Evolutionary conservation across 2,329 filamentous ascomycete species (phyloP), one percentile per base, ranked within the genome.

Genomic region (Calycina herbarum): DNA sequence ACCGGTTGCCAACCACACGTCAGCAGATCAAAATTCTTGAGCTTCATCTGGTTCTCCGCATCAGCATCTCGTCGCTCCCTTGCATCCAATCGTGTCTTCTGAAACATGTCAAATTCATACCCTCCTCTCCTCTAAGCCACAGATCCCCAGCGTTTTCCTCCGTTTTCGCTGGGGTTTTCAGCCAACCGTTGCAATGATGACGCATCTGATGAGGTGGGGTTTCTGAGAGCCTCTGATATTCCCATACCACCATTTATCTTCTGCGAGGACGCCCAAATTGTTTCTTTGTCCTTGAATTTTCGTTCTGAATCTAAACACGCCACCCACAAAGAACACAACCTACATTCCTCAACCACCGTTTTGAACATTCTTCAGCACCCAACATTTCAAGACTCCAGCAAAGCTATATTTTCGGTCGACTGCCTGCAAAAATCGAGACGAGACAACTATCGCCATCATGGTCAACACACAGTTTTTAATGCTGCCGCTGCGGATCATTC

Each of bases 401-500:
- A 51, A 20, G 17, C 17, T 27, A 51, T 51, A 24, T 7, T 11
- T 27, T 24, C 20, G 10, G 45, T 51, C 35, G 8, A 38, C 35
- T 11, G 10, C 35, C 35, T 13, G 35, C 35, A 38, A 38, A 15
- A 38, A 3, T 38, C 4, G 10, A 24, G 7, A 51, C n/a, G n/a
- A 51, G n/a, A 24, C 27, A 51, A 24, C 20, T 24, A 27, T 51
- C 45, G n/a, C 45, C 60, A 56, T 20, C 17, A 62, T 62, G 60
- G 48, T 62, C 33, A 62, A 62, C 20, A 62, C 60, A 11, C 31
- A 66, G 31, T 80, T 79, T 67, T 83, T 87, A 73, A 80, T 87
- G 48, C 80, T 86, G 70, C 85, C 89, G 51, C 80, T 91, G 69
- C 90, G 93, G 75, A 82, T 85, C 66, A 80, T 86, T 60, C 89